Percentiles rank a stretch among this genome's conserved stretches.
Conservation (phyloP, 225 moss, liverwort and hornwort species). For the Takakia lepidozioides region DNA sequence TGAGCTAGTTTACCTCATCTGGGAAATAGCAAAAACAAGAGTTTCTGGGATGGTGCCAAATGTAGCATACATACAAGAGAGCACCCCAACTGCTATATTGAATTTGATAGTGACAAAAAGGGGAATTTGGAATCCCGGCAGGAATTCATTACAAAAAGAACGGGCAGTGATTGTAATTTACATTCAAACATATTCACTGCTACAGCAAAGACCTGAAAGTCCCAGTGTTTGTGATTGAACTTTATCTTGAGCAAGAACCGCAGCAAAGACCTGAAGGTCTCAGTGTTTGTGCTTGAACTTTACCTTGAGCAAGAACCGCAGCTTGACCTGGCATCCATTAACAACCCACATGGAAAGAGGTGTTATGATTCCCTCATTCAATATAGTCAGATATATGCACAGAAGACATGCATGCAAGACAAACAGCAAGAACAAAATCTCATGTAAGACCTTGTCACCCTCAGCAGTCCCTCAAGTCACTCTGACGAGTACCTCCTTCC, state of each 20-base stretch:
- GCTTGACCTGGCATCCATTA: slow-evolving; percentile 46
- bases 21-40: too few species aligned
- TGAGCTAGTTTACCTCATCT: too few species aligned
- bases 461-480: background rate
- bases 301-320: slow-evolving; percentile 84
- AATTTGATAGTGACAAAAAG: too few species aligned
- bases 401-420: background rate
- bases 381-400: slow-evolving; percentile 1
- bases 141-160: too few species aligned
- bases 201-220: too few species aligned
- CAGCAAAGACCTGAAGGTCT: too few species aligned
- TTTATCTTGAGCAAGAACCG: slow-evolving; percentile 86
- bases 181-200: too few species aligned
- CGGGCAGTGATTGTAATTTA: too few species aligned
- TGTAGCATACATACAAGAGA: too few species aligned
- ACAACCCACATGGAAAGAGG: background rate
- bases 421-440: background rate
- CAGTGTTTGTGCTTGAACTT: slow-evolving; percentile 76
- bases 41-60: too few species aligned
- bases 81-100: too few species aligned
- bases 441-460: background rate
- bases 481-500: background rate
- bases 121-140: too few species aligned
- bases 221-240: slow-evolving; percentile 69
- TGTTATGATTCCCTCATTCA: background rate